Percentiles rank a stretch among this genome's conserved stretches.
Evolutionary conservation across 2,329 filamentous ascomycete genomes (phyloP).

Genomic region (Cercospora sojina): DNA sequence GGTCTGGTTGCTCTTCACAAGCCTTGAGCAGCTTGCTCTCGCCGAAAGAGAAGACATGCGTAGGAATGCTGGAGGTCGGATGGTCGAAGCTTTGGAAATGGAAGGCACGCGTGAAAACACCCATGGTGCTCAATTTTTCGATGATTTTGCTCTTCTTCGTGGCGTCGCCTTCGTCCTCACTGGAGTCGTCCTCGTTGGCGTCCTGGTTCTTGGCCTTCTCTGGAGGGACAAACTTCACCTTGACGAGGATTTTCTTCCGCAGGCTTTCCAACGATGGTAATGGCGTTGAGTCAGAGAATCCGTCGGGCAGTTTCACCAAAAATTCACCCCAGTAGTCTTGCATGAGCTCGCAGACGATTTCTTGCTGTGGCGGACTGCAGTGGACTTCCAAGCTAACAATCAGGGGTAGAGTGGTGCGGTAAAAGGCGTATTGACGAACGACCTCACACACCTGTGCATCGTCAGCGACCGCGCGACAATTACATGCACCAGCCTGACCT

Average conservation of each 20-base stretch:
- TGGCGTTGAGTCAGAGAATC: constrained; percentile 58
- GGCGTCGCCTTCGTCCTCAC: constrained; percentile 43
- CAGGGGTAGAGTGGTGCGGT: constrained; percentile 60
- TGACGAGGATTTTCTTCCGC: constrained; percentile 68
- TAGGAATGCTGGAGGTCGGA: constrained; percentile 57
- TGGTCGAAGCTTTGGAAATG: constrained; percentile 73
- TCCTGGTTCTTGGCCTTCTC: constrained; percentile 34
- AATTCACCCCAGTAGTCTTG: constrained; percentile 77
- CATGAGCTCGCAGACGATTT: constrained; percentile 88
- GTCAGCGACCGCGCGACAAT: constrained; percentile 35
- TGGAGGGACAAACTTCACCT: constrained; percentile 50
- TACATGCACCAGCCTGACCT: constrained; percentile 61
- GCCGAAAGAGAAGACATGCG: constrained; percentile 64
- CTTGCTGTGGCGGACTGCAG: constrained; percentile 76
- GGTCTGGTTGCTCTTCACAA: constrained; percentile 53
- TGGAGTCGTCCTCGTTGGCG: constrained; percentile 32
- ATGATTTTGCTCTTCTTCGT: constrained; percentile 60
- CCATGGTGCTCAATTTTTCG: constrained; percentile 68
- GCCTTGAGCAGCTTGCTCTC: constrained; percentile 66
- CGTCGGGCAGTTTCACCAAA: constrained; percentile 61
- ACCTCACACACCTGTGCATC: constrained; percentile 5
- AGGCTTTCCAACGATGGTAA: constrained; percentile 65
- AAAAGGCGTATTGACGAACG: constrained; percentile 7
- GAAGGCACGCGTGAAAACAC: constrained; percentile 83
- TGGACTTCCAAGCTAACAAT: constrained; percentile 94